phyloP scores from a whole-genome alignment of 495 filamentous ascomycete genomes.

The Aspergillus taichungensis region DNA sequence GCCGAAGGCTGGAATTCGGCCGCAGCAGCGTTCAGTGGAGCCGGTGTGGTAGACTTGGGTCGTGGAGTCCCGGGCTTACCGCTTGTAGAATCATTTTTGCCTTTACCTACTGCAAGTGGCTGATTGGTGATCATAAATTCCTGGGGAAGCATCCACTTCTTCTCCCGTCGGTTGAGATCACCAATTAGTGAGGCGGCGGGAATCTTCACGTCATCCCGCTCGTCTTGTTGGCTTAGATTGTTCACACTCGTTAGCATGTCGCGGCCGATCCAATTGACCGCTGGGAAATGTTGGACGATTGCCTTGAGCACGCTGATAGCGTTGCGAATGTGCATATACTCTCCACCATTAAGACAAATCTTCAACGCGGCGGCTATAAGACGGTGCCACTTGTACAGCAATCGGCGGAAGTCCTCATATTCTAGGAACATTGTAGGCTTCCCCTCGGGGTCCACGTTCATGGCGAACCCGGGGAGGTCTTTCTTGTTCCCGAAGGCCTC shows the following conservation, averaged over 20 bases:
- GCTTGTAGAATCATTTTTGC: constrained; percentile 10
- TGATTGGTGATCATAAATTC: constrained; percentile 47
- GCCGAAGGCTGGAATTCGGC: constrained; percentile 37
- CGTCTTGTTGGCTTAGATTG: constrained; percentile 54
- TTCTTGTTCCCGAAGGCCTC: constrained; percentile 59
- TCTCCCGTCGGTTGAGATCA: constrained; percentile 68
- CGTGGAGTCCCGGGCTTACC: constrained; percentile 32
- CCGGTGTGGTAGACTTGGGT: constrained; percentile 26
- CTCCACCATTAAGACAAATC: constrained; percentile 63
- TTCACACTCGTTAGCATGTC: constrained; percentile 61
- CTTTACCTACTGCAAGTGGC: constrained; percentile 6
- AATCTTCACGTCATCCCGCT: constrained; percentile 81
- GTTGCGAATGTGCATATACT: constrained; percentile 98
- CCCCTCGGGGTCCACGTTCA: constrained; percentile 50
- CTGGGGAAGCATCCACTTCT: constrained; percentile 79
- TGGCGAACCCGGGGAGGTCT: constrained; percentile 61
- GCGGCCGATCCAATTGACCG: constrained; percentile 77
- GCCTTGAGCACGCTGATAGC: constrained; percentile 85
- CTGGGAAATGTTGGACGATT: constrained; percentile 71
- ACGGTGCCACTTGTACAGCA: constrained; percentile 86
- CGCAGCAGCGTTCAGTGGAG: constrained; percentile 38
- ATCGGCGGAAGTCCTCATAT: constrained; percentile 75
- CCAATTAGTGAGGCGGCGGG: constrained; percentile 77
- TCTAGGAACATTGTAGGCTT: constrained; percentile 60
- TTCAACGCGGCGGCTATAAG: constrained; percentile 66